Percentiles rank a stretch among this genome's conserved stretches.
Conservation (phyloP, 805 yeast species). For the Candida ascalaphidarum region DNA sequence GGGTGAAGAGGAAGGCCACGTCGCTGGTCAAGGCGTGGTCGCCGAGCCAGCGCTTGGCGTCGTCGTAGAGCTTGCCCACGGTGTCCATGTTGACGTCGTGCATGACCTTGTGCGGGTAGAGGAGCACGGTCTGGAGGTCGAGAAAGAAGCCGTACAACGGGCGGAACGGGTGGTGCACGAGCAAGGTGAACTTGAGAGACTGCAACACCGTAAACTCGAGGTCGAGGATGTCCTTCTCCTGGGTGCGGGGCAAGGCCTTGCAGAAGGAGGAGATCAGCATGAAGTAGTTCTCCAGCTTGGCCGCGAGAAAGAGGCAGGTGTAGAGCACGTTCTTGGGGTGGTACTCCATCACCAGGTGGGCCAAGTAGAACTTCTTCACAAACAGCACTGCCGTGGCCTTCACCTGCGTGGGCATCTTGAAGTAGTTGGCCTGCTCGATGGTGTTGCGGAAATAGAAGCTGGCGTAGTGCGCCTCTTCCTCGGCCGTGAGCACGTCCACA, state of each 20-base stretch:
- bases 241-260: conserved; percentile 57
- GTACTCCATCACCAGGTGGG: conserved; percentile 75
- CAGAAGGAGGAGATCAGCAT: conserved; percentile 78
- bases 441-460: conserved; percentile 67
- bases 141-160: conserved; percentile 93
- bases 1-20: conserved; percentile 70
- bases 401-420: conserved; percentile 83
- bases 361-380: conserved; percentile 71
- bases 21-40: conserved; percentile 67
- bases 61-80: conserved; percentile 63
- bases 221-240: conserved; percentile 59
- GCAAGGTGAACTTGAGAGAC: conserved; percentile 66
- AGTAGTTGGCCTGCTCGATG: conserved; percentile 58
- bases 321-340: conserved; percentile 77
- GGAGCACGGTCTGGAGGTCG: conserved; percentile 62
- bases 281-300: conserved; percentile 87
- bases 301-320: conserved; percentile 76
- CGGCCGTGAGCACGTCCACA: conserved; percentile 42
- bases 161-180: conserved; percentile 82
- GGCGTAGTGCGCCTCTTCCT: conserved; percentile 66
- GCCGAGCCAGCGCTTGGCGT: conserved; percentile 55
- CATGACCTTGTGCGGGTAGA: conserved; percentile 34
- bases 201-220: conserved; percentile 74
- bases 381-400: conserved; percentile 80
- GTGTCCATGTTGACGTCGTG: conserved; percentile 41